phyloP scores from a whole-genome alignment of 805 yeast species.

The Candida silvatica region DNA sequence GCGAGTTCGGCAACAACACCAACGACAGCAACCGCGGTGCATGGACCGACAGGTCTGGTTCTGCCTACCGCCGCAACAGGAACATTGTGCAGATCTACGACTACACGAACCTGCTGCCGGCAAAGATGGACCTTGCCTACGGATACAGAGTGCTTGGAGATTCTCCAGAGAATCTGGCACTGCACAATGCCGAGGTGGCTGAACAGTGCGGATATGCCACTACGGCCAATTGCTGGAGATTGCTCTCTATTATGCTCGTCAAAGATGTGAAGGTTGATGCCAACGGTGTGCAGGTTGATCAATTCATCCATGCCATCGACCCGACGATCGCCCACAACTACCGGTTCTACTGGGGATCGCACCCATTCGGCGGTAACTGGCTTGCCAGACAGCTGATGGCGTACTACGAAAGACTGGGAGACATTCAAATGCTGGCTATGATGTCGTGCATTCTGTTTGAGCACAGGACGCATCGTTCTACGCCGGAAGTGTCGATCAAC shows the following conservation, averaged over 20 bases:
- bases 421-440: constrained; percentile 89
- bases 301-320: constrained; percentile 8
- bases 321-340: background rate
- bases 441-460: constrained; percentile 63
- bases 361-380: constrained; percentile 69
- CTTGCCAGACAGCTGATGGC: constrained; percentile 50
- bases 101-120: constrained; percentile 64
- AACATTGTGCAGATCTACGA: constrained; percentile 60
- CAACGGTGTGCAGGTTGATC: constrained; percentile 4
- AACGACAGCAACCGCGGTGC: constrained; percentile 18
- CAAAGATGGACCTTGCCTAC: constrained; percentile 59
- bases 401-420: constrained; percentile 55
- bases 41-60: constrained; percentile 27
- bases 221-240: constrained; percentile 69
- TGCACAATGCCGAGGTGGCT: constrained; percentile 67
- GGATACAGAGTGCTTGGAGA: constrained; percentile 60
- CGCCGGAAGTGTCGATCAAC: constrained; percentile 33
- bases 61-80: constrained; percentile 20
- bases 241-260: constrained; percentile 38
- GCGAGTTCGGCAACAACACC: constrained; percentile 19
- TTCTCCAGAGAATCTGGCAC: constrained; percentile 54
- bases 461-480: constrained; percentile 21
- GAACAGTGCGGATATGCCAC: constrained; percentile 49
- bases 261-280: constrained; percentile 29
- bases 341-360: constrained; percentile 65